A percentile compares a stretch with the other conserved stretches of the same genome.
Evolutionary conservation across 108 stramenopile genomes (phyloP).

Genomic region (Nitzschia sp.): DNA sequence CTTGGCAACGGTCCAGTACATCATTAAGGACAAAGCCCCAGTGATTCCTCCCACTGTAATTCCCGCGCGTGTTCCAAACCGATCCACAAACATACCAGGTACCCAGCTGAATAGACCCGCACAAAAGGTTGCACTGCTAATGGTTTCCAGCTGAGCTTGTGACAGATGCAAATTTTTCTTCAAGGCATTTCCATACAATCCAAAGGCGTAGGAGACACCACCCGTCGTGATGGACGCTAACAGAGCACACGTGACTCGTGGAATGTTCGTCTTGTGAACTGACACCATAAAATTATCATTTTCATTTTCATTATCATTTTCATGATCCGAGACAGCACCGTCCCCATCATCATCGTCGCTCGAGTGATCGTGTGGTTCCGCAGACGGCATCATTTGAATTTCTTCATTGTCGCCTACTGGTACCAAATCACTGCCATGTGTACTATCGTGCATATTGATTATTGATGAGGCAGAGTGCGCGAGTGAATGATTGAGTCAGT

Average conservation of each 20-base stretch:
- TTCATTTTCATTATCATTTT: not conserved
- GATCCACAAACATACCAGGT: slow-evolving; percentile 72
- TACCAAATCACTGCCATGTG: too few relatives aligned
- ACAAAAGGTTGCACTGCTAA: slow-evolving; percentile 66
- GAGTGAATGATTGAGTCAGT: too few relatives aligned
- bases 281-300: not conserved
- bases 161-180: slow-evolving; percentile 66
- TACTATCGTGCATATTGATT: too few relatives aligned
- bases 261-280: slow-evolving; percentile 52
- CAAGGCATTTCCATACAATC: slow-evolving; percentile 73
- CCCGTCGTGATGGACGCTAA: slow-evolving; percentile 77
- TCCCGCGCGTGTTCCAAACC: slow-evolving; percentile 53
- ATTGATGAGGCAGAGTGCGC: too few relatives aligned
- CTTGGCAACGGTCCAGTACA: slow-evolving; percentile 69
- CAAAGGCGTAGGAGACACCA: slow-evolving; percentile 85
- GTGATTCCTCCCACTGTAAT: slow-evolving; percentile 59
- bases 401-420: not conserved
- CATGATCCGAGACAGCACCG: not conserved
- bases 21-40: slow-evolving; percentile 42
- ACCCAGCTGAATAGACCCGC: slow-evolving; percentile 78
- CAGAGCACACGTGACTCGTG: slow-evolving; percentile 59
- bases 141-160: slow-evolving; percentile 76
- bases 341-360: not conserved
- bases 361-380: not conserved
- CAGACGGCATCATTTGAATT: not conserved